Conservation (phyloP, 2,329 filamentous ascomycete genomes). For the Harringtonia aguacate region DNA sequence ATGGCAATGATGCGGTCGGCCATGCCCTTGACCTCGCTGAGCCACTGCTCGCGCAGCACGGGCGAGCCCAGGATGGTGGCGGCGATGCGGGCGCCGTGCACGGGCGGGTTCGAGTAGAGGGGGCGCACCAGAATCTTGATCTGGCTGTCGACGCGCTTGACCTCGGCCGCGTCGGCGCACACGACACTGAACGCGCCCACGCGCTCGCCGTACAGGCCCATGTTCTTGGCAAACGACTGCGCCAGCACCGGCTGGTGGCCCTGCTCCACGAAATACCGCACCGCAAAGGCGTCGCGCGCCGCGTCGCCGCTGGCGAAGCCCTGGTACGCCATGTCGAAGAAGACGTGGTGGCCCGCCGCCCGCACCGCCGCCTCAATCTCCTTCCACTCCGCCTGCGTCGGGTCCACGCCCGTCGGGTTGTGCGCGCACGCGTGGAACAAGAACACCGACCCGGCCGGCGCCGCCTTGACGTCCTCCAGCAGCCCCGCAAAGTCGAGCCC, state of each 20-base stretch:
- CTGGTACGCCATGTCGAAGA: slow-evolving; percentile 99
- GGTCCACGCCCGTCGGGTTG: slow-evolving; percentile 96
- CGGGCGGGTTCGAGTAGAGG: slow-evolving; percentile 94
- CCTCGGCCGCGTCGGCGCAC: slow-evolving; percentile 62
- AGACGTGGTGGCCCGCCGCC: slow-evolving; percentile 77
- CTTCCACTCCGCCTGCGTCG: slow-evolving; percentile 83
- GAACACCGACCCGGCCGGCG: slow-evolving; percentile 78
- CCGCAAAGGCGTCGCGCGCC: slow-evolving; percentile 84
- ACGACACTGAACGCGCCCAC: slow-evolving; percentile 94
- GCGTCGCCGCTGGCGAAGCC: slow-evolving; percentile 91
- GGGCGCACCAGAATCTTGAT: slow-evolving; percentile 97
- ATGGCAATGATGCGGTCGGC: slow-evolving; percentile 98
- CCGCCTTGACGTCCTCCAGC: slow-evolving; percentile 78
- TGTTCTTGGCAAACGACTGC: slow-evolving; percentile 99
- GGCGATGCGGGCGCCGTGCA: slow-evolving; percentile 92
- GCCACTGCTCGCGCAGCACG: slow-evolving; percentile 83
- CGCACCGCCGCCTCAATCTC: slow-evolving; percentile 82
- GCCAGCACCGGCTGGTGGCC: slow-evolving; percentile 81
- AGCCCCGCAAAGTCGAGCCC: slow-evolving; percentile 95
- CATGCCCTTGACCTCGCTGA: slow-evolving; percentile 95
- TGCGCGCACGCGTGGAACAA: slow-evolving; percentile 95
- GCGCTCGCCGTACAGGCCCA: slow-evolving; percentile 98
- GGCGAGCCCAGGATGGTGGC: slow-evolving; percentile 83
- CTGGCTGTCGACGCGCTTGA: slow-evolving; percentile 92
- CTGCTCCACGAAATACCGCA: slow-evolving; percentile 86